Evolutionary conservation across 2,329 filamentous ascomycete species (phyloP), one percentile per base, ranked within the genome.

Genomic region (Hymenotorrendiella dingleyae): DNA sequence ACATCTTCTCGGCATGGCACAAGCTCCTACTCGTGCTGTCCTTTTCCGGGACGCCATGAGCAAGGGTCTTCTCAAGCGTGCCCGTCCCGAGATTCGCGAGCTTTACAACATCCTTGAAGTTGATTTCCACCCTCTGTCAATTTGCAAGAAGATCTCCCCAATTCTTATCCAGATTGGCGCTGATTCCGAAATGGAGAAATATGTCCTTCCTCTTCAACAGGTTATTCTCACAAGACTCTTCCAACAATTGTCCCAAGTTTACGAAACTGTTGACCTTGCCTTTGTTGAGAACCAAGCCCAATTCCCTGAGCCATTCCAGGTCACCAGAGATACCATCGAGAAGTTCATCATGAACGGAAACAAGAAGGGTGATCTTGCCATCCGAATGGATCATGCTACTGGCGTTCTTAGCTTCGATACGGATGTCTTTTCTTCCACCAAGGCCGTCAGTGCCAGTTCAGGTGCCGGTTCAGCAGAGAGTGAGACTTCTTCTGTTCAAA

Each of bases 281-380:
- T 97, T 97, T 58, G 91, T 98, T 35, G 84, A 95, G 65, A 83
- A 86, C 60, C 84, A 98, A 42, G 93, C 93, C 50, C 79, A 93
- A 62, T 98, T 98, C 76, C 93, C 93, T 8, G 90, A 94, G 64
- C 88, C 93, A 30, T 97, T 94, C 78, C 85, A 96, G 69, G 89
- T 97, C 54, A 85, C 79, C 51, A 82, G 86, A 41, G 81, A 84
- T 54, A 94, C 87, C 49, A 94, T 98, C 54, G 93, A 98, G 74
- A 98, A 97, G 72, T 98, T 98, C 75, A 97, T 98, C 75, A 98
- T 98, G 93, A 98, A 98, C 67, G 93, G 93, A 52, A 97, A 94
- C 78, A 98, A 98, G 81, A 98, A 98, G 79, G 93, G 93, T 44
- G 93, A 98, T 59, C 77, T 98, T 34, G 86, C 93, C 41, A 94